phyloP scores from a whole-genome alignment of 2,329 filamentous ascomycete species.

The Pyrenochaeta sp. region DNA sequence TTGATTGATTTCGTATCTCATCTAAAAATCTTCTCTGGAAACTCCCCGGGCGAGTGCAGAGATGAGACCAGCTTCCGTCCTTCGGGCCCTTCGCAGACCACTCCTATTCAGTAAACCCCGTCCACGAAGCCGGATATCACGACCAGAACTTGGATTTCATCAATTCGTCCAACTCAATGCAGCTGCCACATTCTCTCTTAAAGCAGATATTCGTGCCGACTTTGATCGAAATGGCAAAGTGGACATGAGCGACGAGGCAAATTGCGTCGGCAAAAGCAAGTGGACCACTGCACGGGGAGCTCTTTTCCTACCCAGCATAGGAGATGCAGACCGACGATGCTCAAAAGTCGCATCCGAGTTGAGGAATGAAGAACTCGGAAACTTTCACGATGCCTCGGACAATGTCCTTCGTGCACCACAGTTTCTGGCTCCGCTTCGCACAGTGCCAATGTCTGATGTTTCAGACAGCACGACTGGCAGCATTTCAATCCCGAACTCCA shows the following conservation, averaged over 20 bases:
- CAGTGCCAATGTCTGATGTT: slow-evolving; percentile 26
- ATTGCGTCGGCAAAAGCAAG: slow-evolving; percentile 26
- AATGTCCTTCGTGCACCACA: slow-evolving; percentile 40
- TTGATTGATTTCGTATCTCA: no score
- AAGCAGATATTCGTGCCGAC: slow-evolving; percentile 43
- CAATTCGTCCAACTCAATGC: background rate
- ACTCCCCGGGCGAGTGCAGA: no score
- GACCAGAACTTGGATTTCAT: no score
- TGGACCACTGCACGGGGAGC: slow-evolving; percentile 38
- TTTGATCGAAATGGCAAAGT: slow-evolving; percentile 49
- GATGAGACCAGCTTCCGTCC: no score
- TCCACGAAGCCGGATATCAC: no score
- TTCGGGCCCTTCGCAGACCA: no score
- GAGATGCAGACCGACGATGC: slow-evolving; percentile 43
- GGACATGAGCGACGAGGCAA: slow-evolving; percentile 25
- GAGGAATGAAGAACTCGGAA: slow-evolving; percentile 34
- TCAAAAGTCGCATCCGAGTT: slow-evolving; percentile 12
- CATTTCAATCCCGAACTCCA: slow-evolving; percentile 6
- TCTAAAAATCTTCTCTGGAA: no score
- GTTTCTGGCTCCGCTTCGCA: slow-evolving; percentile 44
- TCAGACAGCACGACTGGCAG: slow-evolving; percentile 1
- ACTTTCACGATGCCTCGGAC: slow-evolving; percentile 49
- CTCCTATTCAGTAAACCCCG: no score
- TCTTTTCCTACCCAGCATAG: slow-evolving; percentile 50
- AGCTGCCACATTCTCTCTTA: background rate